Evolutionary conservation across 2,329 filamentous ascomycete species (phyloP), one percentile per base, ranked within the genome.

Genomic region (Colletotrichum acutatum): DNA sequence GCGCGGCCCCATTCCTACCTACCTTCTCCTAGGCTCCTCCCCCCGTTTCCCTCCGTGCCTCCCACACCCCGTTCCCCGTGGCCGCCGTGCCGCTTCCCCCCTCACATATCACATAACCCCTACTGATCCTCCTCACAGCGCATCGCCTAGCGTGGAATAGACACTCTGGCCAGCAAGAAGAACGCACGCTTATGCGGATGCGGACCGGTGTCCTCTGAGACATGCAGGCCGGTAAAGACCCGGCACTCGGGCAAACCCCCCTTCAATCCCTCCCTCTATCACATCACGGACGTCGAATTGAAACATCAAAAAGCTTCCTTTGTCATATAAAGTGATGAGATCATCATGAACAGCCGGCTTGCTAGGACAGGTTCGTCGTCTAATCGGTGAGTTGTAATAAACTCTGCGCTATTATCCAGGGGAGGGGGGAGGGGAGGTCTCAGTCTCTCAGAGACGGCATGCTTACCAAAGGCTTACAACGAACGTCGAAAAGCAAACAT

Each of bases 401-500:
- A 53, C 46, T 32, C n/a, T 12, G 26, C 46, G 28, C 60, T 30
- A 63, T 53, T 24, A 9, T 22, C 32, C 54, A 46, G n/a, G 30
- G 49, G 60, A 28, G 8, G 1, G 46, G 26, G 26, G 49, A 46
- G n/a, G 14, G 3, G 46, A 19, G 26, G 46, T 42, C 37, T 42
- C 37, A 42, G 37, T 16, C 14, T 54, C 12, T 37, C 14, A 28
- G 30, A 24, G 42, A 65, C 22, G 32, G 26, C 54, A 26, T 28
- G 52, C 62, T 65, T 65, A 65, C 62, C 22, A 65, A 56, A 42
- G 32, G 62, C 62, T 65, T 56, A 65, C 62, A 65, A 42, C 62
- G 52, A 42, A 8, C 1, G 19, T 42, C 30, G 8, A 65, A 49
- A 65, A 65, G 62, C 52, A 56, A 65, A 42, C 16, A 56, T 63